Evolutionary conservation across 805 yeast genomes (phyloP).

Genomic region (Lachancea cidri): DNA sequence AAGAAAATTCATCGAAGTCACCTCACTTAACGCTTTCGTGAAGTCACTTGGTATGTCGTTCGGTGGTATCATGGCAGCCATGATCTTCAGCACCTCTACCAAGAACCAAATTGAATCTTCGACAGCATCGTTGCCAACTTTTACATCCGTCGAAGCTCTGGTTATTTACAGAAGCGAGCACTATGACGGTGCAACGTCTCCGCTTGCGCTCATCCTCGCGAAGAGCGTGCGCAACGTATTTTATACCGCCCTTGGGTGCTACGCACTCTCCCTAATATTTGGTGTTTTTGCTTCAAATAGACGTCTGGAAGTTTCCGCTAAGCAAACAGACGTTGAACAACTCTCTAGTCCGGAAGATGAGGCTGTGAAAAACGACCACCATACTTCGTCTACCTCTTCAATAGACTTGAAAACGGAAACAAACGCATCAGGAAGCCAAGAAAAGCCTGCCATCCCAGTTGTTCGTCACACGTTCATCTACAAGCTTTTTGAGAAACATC

Average conservation of each 20-base stretch:
- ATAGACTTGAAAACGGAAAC: too few species aligned
- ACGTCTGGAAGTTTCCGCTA: conserved; percentile 4
- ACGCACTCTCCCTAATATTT: conserved; percentile 13
- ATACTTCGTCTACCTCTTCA: too few species aligned
- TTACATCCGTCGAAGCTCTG: background rate
- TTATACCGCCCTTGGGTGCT: conserved; percentile 16
- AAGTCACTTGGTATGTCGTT: conserved; percentile 21
- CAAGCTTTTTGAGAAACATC: too few species aligned
- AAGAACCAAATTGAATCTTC: background rate
- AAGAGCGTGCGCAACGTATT: conserved; percentile 1
- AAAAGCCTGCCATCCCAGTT: too few species aligned
- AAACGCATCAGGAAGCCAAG: too few species aligned
- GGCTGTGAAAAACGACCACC: too few species aligned
- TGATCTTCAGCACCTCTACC: conserved; percentile 13
- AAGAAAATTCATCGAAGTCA: conserved; percentile 19
- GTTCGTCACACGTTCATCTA: too few species aligned
- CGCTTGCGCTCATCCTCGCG: background rate
- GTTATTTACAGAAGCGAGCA: background rate
- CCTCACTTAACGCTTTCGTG: conserved; percentile 21
- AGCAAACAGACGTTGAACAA: too few species aligned
- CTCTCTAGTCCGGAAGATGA: too few species aligned
- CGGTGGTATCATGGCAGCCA: conserved; percentile 22
- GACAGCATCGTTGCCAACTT: background rate
- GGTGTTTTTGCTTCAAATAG: conserved; percentile 16
- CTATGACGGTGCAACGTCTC: conserved; percentile 1